Conservation (phyloP, 1,139 yeast genomes). For the Insectozyma bohioensis region DNA sequence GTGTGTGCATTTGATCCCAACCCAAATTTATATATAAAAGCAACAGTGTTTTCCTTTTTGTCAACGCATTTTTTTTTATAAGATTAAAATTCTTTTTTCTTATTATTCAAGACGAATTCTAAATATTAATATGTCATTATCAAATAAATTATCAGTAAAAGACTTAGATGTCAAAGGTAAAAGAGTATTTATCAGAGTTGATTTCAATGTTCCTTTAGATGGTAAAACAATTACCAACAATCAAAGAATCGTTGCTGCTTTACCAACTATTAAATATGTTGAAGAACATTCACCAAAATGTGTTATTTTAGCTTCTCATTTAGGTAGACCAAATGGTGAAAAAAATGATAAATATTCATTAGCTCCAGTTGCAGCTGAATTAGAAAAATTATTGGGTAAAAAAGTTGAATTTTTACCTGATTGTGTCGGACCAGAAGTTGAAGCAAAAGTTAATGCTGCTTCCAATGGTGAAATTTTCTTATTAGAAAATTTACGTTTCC, state of each 20-base stretch:
- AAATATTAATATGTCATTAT: conserved; percentile 79
- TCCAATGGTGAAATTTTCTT: conserved; percentile 72
- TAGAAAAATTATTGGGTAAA: conserved; percentile 64
- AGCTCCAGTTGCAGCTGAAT: conserved; percentile 88
- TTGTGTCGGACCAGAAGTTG: conserved; percentile 87
- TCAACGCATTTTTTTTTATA: too few relatives aligned
- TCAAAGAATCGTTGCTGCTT: conserved; percentile 97
- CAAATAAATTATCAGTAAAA: conserved; percentile 86
- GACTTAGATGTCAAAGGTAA: conserved; percentile 84
- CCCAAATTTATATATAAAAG: too few relatives aligned
- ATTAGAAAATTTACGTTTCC: conserved; percentile 95
- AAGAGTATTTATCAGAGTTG: conserved; percentile 95
- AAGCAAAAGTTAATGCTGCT: conserved; percentile 69
- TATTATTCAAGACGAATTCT: too few relatives aligned
- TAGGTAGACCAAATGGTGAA: conserved; percentile 98
- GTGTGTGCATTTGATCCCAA: too few relatives aligned
- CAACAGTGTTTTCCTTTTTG: too few relatives aligned
- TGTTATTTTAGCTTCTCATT: conserved; percentile 88
- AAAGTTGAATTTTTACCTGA: conserved; percentile 79
- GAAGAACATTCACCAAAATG: conserved; percentile 86
- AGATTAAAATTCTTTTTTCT: too few relatives aligned
- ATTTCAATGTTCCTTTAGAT: conserved; percentile 96
- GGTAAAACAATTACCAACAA: conserved; percentile 96
- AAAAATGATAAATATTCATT: conserved; percentile 78
- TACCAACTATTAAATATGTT: conserved; percentile 94